These are phyloP conservation scores for Annulohypoxylon moriforme DNA, from an alignment of 495 filamentous ascomycete genomes.

Conservation along the genomic window DNA sequence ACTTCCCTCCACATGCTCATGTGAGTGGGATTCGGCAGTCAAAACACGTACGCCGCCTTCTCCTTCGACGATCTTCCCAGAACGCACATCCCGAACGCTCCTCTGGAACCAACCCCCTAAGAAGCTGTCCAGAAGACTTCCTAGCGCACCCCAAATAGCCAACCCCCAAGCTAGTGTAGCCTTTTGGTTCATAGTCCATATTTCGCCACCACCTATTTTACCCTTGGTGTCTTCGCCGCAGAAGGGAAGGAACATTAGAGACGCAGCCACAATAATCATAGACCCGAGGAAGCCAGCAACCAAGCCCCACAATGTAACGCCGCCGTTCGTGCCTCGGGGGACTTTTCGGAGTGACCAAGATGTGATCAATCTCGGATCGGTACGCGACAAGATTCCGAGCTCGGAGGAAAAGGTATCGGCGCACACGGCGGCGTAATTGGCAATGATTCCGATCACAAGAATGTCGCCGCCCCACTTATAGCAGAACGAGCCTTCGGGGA, in stretches of 20 bases:
- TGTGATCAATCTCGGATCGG: conserved; percentile 85
- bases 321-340: conserved; percentile 92
- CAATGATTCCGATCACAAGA: conserved; percentile 68
- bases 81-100: conserved; percentile 84
- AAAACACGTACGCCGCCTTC: conserved; percentile 82
- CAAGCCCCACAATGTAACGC: conserved; percentile 79
- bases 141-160: conserved; percentile 76
- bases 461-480: conserved; percentile 65
- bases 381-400: conserved; percentile 86
- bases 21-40: conserved; percentile 43
- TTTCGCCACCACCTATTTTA: conserved; percentile 50
- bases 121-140: conserved; percentile 85
- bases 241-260: conserved; percentile 75
- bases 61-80: conserved; percentile 90
- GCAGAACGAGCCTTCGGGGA: conserved; percentile 53
- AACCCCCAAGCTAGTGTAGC: conserved; percentile 68
- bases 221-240: conserved; percentile 60
- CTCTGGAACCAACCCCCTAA: conserved; percentile 88
- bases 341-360: conserved; percentile 78
- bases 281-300: conserved; percentile 80
- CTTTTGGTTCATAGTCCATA: conserved; percentile 62
- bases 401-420: conserved; percentile 97
- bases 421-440: conserved; percentile 89
- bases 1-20: conserved; percentile 45
- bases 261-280: conserved; percentile 73